A percentile compares a stretch with the other conserved stretches of the same genome.
Conservation (phyloP, 116 monocot genomes). For the Cymodocea nodosa region DNA sequence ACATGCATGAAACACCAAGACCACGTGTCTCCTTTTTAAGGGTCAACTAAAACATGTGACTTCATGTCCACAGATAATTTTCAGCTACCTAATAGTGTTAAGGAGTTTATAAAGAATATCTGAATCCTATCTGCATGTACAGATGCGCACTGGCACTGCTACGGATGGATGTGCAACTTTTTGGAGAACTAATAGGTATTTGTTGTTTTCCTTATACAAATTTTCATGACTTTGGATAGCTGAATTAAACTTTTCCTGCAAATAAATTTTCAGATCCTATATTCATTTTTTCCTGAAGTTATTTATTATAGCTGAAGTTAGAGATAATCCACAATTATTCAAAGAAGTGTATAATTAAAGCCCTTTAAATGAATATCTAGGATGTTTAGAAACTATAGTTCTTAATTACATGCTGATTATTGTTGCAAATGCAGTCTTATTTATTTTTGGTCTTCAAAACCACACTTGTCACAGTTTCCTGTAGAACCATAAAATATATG, state of each 20-base stretch:
- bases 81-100: neutral
- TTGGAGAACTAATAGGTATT: constrained; percentile 84
- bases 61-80: neutral
- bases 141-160: constrained; percentile 99
- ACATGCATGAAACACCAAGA: neutral
- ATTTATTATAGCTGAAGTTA: no score
- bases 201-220: neutral
- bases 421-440: no score
- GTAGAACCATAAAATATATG: no score
- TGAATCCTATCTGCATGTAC: constrained; percentile 10
- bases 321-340: no score
- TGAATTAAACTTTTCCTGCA: neutral
- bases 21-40: neutral
- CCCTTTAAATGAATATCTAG: no score
- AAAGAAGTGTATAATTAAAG: no score
- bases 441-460: no score
- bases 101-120: neutral
- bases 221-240: neutral
- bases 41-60: neutral
- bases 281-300: neutral
- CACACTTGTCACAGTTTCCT: no score
- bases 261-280: neutral
- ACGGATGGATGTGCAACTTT: constrained; percentile 93
- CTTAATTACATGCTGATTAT: no score
- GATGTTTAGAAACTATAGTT: no score